phyloP scores from a whole-genome alignment of 495 filamentous ascomycete species.

The Hypoxylon lenormandii region DNA sequence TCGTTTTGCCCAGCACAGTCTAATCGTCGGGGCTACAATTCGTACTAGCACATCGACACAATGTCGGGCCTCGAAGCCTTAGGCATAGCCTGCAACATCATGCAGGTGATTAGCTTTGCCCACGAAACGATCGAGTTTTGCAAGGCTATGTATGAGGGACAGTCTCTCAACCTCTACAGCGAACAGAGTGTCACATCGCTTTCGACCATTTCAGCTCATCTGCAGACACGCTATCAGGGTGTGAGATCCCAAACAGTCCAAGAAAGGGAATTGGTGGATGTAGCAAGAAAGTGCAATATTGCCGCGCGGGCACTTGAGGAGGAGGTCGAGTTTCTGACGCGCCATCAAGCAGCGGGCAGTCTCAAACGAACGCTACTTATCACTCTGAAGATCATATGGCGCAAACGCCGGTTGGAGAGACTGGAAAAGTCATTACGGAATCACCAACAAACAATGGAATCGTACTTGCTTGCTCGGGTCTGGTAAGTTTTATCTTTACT shows the following conservation, averaged over 20 bases:
- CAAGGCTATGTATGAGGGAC: constrained; percentile 16
- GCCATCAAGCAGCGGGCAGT: constrained; percentile 12
- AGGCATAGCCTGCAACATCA: constrained; percentile 38
- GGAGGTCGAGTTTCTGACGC: constrained; percentile 15
- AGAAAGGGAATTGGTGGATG: constrained; percentile 21
- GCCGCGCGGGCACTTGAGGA: constrained; percentile 19
- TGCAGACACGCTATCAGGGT: constrained; percentile 16
- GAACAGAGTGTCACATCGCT: constrained; percentile 6
- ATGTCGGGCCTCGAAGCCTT: constrained; percentile 47
- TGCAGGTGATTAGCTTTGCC: constrained; percentile 34
- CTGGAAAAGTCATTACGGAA: constrained; percentile 23
- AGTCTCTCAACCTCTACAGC: constrained; percentile 5
- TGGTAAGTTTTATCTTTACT: constrained; percentile 20
- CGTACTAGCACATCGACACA: neutral
- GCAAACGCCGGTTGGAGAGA: constrained; percentile 22
- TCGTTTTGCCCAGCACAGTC: too few relatives aligned
- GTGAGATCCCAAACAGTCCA: constrained; percentile 3
- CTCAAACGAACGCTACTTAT: constrained; percentile 1
- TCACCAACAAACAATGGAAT: constrained; percentile 28
- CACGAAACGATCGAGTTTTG: constrained; percentile 27
- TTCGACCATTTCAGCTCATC: constrained; percentile 7
- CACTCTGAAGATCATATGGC: constrained; percentile 11
- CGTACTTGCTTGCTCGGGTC: constrained; percentile 24
- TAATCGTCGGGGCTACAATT: neutral
- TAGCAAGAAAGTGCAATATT: constrained; percentile 31